A percentile compares a stretch with the other conserved stretches of the same genome.
These are phyloP conservation scores for Leptomonas pyrrhocoris DNA, from an alignment of 208 protist genomes.

Conservation along the genomic window DNA sequence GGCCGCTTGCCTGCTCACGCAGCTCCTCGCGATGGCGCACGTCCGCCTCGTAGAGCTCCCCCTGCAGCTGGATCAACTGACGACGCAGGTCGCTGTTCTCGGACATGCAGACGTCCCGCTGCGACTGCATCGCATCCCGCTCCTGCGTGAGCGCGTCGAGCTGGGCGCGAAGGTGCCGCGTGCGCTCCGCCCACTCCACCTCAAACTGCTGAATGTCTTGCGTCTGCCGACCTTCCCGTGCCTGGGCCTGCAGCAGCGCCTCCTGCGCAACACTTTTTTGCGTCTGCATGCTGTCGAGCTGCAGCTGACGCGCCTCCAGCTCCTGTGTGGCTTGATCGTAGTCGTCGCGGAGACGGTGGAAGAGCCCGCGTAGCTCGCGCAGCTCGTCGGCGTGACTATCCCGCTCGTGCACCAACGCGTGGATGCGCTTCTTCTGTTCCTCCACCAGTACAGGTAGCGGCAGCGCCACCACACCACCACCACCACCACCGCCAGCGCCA, in stretches of 20 bases:
- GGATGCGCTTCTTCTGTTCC: slow-evolving; percentile 36
- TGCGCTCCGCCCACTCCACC: slow-evolving; percentile 39
- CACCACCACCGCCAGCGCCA: too few relatives aligned
- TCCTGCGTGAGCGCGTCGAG: slow-evolving; percentile 39
- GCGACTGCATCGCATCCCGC: slow-evolving; percentile 36
- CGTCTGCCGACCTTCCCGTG: slow-evolving; percentile 22
- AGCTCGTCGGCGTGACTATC: slow-evolving; percentile 33
- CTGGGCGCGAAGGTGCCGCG: slow-evolving; percentile 42
- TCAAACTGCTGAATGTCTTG: slow-evolving; percentile 40
- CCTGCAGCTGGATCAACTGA: slow-evolving; percentile 35
- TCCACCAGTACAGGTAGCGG: slow-evolving; percentile 33
- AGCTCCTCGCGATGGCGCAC: slow-evolving; percentile 20
- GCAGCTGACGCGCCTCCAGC: slow-evolving; percentile 15
- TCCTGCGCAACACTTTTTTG: slow-evolving; percentile 33
- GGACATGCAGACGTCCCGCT: slow-evolving; percentile 44
- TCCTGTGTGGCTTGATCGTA: slow-evolving; percentile 43
- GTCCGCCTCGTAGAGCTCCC: slow-evolving; percentile 16
- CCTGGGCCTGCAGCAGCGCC: slow-evolving; percentile 32
- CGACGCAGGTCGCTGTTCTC: slow-evolving; percentile 42
- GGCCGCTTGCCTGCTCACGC: slow-evolving; percentile 15
- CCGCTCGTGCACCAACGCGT: slow-evolving; percentile 44
- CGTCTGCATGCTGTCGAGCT: slow-evolving; percentile 24
- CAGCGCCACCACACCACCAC: slow-evolving; percentile 9
- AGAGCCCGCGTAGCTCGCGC: slow-evolving; percentile 41
- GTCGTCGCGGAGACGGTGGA: slow-evolving; percentile 42